Base-by-base conservation (phyloP, 306 rosid species). In the Carpinus viminea region DNA sequence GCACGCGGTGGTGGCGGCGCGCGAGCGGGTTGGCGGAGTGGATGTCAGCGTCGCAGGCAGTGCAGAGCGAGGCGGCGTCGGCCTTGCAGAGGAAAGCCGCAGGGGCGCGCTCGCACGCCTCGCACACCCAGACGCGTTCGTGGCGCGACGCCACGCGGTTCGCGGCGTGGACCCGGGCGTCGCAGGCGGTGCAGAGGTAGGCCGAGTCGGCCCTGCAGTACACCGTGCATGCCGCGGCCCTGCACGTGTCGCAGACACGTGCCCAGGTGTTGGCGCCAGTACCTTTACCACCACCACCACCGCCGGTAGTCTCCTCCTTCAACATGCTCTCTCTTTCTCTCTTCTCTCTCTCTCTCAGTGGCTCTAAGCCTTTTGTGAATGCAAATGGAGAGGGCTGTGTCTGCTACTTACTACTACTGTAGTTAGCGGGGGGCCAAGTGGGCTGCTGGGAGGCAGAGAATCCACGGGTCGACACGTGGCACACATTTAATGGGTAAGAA, bases 11-110 rank as follows among this genome's bases (percentile, higher is more conserved):
- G 89, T 95, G 98, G 45, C 98, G 98, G 82, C 96, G 74, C 4
- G 98, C 97, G 1, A 95, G 91, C 0, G 97, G 97, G 69, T 95
- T 95, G 7, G 98, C 98, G 2, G 98, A 87, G 86, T 95, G 98
- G 85, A 92, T 90, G 31, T 89, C 97, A 0, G 93, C 93, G 54
- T 95, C 98, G 78, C 98, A 95, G 15, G 92, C 36, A 12, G 88
- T 18, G 72, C 98, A 95, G 17, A 95, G 98, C 0, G 98, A 95
- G 0, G 98, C 98, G 0, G 96, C 93, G 56, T 95, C 98, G 0
- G 98, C 98, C 71, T 92, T 95, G 85, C 98, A 95, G 12, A 95
- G 77, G 26, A 92, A 86, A 2, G 92, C 93, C 0, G 98, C 97
- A 1, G 98, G 98, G 0, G 92, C 91, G 0, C 92, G 88, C 78